Evolutionary conservation across 2,329 filamentous ascomycete species (phyloP), one percentile per base, ranked within the genome.

Genomic region (Fusarium avenaceum): DNA sequence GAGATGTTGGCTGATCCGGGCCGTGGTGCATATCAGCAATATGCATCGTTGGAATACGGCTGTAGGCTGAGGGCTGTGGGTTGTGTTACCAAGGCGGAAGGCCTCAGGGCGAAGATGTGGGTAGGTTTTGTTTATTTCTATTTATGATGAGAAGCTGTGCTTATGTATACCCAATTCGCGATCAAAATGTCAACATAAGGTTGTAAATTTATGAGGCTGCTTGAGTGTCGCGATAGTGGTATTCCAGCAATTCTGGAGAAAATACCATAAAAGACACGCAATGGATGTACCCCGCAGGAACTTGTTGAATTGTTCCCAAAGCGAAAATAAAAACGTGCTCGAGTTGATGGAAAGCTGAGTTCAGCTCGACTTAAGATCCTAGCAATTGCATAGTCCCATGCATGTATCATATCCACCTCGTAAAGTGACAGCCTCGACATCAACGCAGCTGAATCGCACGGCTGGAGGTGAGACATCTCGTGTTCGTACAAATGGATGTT

Each of bases 381-480:
- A 42, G 53, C 22, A 17, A 45, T 20, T 42, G 40, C 57, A 50
- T 48, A 40, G 26, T 42, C 11, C 6, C 7, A 47, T 46, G 38
- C 56, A 52, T 51, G 55, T 22, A 20, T 50, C 26, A 56, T 45
- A 52, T 65, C 24, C 49, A 56, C 46, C 60, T 62, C 55, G 65
- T 68, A 66, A 63, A 69, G 46, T 26, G 32, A 8, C 30, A 40
- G 22, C 43, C 35, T 33, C 28, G 45, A 42, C 39, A 44, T 44
- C 42, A 24, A 20, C 22, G 33, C 45, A 52, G 45, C 9, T 13
- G n/a, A 38, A 42, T 7, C 9, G 11, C 20, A 42, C 17, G 39
- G 17, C 45, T 11, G 20, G 46, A n/a, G 11, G n/a, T 35, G 19
- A 48, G 28, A 45, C 20, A 44, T 40, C 26, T 48, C n/a, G 13